A percentile compares a stretch with the other conserved stretches of the same genome.
These are phyloP conservation scores for Linnemannia hyalina DNA, from an alignment of 192 early-diverging fungal genomes.

Conservation along the genomic window DNA sequence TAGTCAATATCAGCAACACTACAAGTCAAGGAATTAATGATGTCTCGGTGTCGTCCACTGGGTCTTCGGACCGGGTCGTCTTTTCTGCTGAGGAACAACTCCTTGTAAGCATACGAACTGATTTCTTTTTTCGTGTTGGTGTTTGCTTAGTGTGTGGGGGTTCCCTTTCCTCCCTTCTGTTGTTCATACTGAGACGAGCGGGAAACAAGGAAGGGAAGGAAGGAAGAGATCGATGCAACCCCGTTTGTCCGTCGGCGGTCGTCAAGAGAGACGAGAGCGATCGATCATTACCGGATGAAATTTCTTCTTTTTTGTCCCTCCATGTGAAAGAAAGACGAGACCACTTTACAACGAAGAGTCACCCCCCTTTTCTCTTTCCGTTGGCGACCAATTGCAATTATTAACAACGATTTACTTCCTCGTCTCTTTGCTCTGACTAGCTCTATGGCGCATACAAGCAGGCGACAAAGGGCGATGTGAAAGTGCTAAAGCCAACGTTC, in stretches of 20 bases:
- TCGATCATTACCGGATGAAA: conserved; percentile 9
- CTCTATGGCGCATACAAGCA: conserved; percentile 55
- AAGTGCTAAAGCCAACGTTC: conserved; percentile 34
- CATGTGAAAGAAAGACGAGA: background rate
- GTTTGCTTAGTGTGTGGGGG: background rate
- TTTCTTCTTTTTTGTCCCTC: background rate
- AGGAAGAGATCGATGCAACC: background rate
- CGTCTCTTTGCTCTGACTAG: background rate
- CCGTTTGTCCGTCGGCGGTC: background rate
- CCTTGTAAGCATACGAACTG: conserved; percentile 18
- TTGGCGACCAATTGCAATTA: background rate
- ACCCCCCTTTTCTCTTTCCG: background rate
- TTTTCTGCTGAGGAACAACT: conserved; percentile 46
- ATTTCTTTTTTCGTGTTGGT: background rate
- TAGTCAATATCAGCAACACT: conserved; percentile 46
- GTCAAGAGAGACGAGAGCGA: background rate
- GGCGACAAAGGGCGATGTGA: conserved; percentile 45
- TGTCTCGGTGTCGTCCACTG: background rate
- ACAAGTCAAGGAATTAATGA: conserved; percentile 16
- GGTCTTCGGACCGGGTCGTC: conserved; percentile 11
- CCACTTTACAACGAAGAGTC: background rate
- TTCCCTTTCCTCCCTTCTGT: background rate
- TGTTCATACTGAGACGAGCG: background rate
- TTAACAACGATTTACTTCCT: background rate
- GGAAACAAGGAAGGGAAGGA: background rate